Conservation (phyloP, 1,284 basidiomycete genomes). For the Dichomitus squalens region DNA sequence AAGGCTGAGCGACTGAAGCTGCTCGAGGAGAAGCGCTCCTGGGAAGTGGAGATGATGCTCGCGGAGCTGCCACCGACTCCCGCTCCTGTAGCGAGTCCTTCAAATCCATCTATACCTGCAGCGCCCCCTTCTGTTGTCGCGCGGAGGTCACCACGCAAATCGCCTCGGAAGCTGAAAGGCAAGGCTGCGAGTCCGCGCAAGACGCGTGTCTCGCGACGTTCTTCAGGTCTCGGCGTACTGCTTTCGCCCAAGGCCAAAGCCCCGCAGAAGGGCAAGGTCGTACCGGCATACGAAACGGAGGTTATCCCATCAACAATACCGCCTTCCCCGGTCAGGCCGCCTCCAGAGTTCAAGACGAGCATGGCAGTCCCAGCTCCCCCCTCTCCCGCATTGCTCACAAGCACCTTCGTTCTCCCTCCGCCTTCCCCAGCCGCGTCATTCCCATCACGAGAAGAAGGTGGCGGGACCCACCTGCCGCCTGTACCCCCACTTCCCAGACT, state of each 20-base stretch:
- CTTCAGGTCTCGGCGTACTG: slow-evolving; percentile 34
- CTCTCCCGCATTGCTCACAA: slow-evolving; percentile 43
- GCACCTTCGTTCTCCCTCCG: slow-evolving; percentile 71
- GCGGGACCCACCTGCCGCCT: slow-evolving; percentile 15
- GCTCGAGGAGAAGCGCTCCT: slow-evolving; percentile 66
- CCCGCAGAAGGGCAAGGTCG: slow-evolving; percentile 32
- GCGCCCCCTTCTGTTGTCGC: not conserved
- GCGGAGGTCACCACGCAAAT: slow-evolving; percentile 27
- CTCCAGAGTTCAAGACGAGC: slow-evolving; percentile 33
- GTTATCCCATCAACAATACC: slow-evolving; percentile 46
- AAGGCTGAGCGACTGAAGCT: slow-evolving; percentile 66
- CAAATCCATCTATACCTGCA: not conserved
- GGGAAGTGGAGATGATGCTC: slow-evolving; percentile 65
- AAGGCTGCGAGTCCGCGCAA: slow-evolving; percentile 42
- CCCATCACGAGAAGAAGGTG: slow-evolving; percentile 15
- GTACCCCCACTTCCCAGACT: slow-evolving; percentile 24
- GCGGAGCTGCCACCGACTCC: slow-evolving; percentile 57
- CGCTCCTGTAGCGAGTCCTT: slow-evolving; percentile 8
- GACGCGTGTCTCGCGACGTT: slow-evolving; percentile 48
- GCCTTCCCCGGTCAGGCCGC: slow-evolving; percentile 17
- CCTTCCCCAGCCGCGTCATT: slow-evolving; percentile 64
- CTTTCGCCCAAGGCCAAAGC: slow-evolving; percentile 20
- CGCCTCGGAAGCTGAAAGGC: slow-evolving; percentile 42
- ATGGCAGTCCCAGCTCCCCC: slow-evolving; percentile 21
- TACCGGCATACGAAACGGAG: slow-evolving; percentile 69